phyloP scores from a whole-genome alignment of 2,329 filamentous ascomycete species.

The Ophiostoma quercus region DNA sequence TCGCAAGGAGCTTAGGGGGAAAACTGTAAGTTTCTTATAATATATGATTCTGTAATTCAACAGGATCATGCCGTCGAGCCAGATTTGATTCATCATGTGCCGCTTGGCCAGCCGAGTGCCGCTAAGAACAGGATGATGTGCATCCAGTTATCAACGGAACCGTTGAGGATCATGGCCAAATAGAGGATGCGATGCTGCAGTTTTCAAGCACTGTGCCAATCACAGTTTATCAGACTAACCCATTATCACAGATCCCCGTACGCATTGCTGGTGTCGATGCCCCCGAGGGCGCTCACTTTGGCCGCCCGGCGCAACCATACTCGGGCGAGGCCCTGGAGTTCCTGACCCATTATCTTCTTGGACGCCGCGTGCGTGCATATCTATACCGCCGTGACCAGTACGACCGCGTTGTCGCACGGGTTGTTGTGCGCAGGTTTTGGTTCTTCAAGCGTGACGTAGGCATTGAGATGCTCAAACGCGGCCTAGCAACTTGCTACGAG shows the following conservation, averaged over 20 bases:
- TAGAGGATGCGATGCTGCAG: background rate
- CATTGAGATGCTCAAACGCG: slow-evolving; percentile 78
- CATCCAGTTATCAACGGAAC: background rate
- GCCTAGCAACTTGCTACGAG: slow-evolving; percentile 88
- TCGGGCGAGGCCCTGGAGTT: slow-evolving; percentile 74
- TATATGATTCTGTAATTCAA: background rate
- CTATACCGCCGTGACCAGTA: slow-evolving; percentile 88
- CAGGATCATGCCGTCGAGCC: background rate
- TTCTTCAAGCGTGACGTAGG: slow-evolving; percentile 75
- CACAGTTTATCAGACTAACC: background rate
- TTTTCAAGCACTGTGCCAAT: background rate
- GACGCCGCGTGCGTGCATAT: slow-evolving; percentile 71
- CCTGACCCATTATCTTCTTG: slow-evolving; percentile 66
- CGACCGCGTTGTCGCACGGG: slow-evolving; percentile 81
- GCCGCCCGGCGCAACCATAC: slow-evolving; percentile 77
- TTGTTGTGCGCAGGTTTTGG: slow-evolving; percentile 61
- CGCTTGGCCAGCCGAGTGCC: background rate
- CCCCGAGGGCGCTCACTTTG: slow-evolving; percentile 89
- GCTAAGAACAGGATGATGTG: background rate
- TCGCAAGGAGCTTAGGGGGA: slow-evolving; percentile 64
- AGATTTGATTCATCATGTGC: background rate
- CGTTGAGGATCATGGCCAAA: background rate
- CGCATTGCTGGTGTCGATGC: slow-evolving; percentile 90
- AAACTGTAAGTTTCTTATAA: slow-evolving; percentile 57
- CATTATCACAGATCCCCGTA: slow-evolving; percentile 66